Base-by-base conservation (phyloP, 805 yeast species). In the Candida sakaeoensis region DNA sequence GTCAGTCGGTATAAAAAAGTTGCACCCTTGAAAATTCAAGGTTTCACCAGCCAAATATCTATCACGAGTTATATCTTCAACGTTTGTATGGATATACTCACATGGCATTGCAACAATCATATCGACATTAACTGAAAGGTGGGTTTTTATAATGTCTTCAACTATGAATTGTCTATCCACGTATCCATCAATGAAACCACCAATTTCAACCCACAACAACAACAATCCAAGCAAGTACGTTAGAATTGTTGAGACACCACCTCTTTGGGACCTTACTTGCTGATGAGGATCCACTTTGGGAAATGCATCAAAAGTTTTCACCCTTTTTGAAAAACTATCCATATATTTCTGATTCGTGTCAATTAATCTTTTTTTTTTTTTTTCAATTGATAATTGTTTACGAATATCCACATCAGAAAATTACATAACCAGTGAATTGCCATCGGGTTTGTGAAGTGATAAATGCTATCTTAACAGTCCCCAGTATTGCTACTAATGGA, bases 91-190 rank as follows among this genome's bases (percentile, higher is more conserved):
- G 13, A 93, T 46, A 50, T 65, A 75, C 43, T 79, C 75, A 62
- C 99, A 93, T 8, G 95, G 95, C 82, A 84, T 83, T 6, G 82
- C 82, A 34, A 93, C 83, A 19, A 83, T 72, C 49, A 93, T 57
- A 57, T 90, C 97, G 42, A 93, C 35, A 55, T 93, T 90, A 34
- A 93, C 72, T 32, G 73, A 74, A 40, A 89, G 72, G 24, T 74
- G 74, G 41, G 75, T 75, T 40, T 72, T 63, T 12, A 87, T 62
- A 3, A 67, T 64, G 25, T 72, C 68, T 52, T 86, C 95, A 4
- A 93, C 95, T 3, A 72, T 66, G 58, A 86, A 93, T 49, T 82
- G 85, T 48, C 82, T 85, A 51, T 82, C 88, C 6, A 84, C 74
- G 41, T 73, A 74, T 2, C 97, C 97, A 40, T 93, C 95, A 41